Evolutionary conservation across 2,329 filamentous ascomycete genomes (phyloP).

Genomic region (Fusarium piperis): DNA sequence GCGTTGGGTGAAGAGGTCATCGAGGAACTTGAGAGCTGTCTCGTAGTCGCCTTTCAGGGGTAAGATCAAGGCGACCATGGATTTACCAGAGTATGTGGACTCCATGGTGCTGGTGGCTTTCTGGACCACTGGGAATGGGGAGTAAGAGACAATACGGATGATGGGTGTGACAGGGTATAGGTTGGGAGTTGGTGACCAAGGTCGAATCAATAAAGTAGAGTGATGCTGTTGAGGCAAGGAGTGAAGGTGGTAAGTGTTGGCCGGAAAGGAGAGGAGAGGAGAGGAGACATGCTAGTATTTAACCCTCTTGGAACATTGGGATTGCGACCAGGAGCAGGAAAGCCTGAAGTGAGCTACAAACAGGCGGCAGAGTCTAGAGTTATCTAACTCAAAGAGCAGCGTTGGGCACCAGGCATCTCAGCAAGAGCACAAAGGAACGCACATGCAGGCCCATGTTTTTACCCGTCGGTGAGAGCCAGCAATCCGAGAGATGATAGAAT

Average conservation of each 20-base stretch:
- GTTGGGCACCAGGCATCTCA: neutral
- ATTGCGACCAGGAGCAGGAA: too few relatives aligned
- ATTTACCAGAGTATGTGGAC: rapidly evolving
- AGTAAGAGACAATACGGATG: neutral
- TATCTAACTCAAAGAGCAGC: neutral
- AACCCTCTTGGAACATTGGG: neutral
- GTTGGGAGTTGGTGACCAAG: neutral
- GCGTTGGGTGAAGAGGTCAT: rapidly evolving
- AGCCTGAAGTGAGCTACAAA: too few relatives aligned
- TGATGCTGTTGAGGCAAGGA: neutral
- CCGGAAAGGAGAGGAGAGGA: neutral
- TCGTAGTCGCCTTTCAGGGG: neutral
- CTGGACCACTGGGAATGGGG: neutral
- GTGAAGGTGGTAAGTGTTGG: neutral
- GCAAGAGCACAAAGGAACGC: neutral
- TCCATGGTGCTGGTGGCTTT: neutral
- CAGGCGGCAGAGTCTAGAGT: neutral
- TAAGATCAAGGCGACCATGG: neutral
- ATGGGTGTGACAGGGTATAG: too few relatives aligned
- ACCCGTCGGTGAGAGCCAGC: neutral
- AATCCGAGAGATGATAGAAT: neutral
- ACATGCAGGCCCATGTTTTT: neutral
- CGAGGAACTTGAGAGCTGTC: neutral
- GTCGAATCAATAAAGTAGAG: neutral
- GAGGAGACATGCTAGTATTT: neutral